Percentiles rank a stretch among this genome's conserved stretches.
Conservation (phyloP, 306 rosid genomes). For the Citrullus mucosospermus region DNA sequence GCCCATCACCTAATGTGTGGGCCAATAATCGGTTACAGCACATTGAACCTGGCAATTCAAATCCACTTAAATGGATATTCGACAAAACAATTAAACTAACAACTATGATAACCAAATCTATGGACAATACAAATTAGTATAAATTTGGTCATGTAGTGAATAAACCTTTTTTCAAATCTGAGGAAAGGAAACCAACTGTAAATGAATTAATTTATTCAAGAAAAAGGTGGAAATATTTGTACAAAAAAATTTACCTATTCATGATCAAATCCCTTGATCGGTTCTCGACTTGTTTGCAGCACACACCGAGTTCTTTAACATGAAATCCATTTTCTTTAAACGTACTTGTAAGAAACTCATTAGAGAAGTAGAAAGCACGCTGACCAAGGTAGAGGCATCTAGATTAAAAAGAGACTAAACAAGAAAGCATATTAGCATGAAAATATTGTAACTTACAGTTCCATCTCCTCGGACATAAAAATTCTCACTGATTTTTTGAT, state of each 20-base stretch:
- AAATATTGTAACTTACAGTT: slow-evolving; percentile 51
- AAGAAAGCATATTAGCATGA: slow-evolving; percentile 4
- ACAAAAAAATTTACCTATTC: slow-evolving; percentile 47
- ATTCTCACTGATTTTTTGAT: slow-evolving; percentile 77
- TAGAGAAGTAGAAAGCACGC: slow-evolving; percentile 92
- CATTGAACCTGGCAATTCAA: neutral
- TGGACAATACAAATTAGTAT: neutral
- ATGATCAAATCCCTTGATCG: slow-evolving; percentile 72
- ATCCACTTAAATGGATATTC: neutral
- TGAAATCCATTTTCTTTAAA: slow-evolving; percentile 75
- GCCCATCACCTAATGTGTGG: neutral
- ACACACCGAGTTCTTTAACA: slow-evolving; percentile 48
- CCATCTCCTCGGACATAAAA: slow-evolving; percentile 92
- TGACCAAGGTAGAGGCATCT: slow-evolving; percentile 22
- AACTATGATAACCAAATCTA: neutral
- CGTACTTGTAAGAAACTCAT: slow-evolving; percentile 63
- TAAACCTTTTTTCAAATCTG: neutral
- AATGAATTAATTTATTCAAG: neutral
- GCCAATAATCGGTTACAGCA: neutral
- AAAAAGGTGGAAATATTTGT: neutral
- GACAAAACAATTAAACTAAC: neutral
- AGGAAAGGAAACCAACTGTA: neutral
- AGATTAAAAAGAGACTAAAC: slow-evolving; percentile 4
- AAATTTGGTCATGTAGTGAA: neutral
- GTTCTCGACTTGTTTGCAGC: slow-evolving; percentile 95